These are phyloP conservation scores for Apiotrichum sp. DNA, from an alignment of 1,284 basidiomycete genomes.

Conservation along the genomic window DNA sequence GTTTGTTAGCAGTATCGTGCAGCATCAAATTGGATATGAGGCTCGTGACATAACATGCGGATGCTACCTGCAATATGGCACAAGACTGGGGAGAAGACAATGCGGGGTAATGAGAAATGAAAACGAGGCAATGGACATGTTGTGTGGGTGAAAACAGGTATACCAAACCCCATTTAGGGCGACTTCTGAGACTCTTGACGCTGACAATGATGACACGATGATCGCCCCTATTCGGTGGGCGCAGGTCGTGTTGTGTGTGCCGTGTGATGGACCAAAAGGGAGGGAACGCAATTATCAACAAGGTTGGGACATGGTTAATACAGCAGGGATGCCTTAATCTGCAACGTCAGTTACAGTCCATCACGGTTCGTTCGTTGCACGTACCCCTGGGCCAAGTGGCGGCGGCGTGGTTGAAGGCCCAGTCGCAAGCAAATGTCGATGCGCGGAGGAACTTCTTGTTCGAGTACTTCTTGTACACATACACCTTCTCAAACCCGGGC, in stretches of 20 bases:
- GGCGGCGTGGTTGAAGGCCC: conserved; percentile 44
- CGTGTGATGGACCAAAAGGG: too few relatives aligned
- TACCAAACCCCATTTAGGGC: conserved; percentile 3
- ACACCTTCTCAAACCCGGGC: conserved; percentile 71
- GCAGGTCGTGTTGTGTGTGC: too few relatives aligned
- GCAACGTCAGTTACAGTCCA: too few relatives aligned
- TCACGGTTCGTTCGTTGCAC: too few relatives aligned
- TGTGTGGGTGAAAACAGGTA: conserved; percentile 2
- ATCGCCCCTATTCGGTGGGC: too few relatives aligned
- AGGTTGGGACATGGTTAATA: not conserved
- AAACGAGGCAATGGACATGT: not conserved
- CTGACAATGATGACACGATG: too few relatives aligned
- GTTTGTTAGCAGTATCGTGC: too few relatives aligned
- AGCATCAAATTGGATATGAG: not conserved
- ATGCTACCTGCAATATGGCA: not conserved
- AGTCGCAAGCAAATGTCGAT: conserved; percentile 52
- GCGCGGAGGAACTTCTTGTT: conserved; percentile 94
- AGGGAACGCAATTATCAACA: not conserved
- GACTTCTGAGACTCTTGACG: not conserved
- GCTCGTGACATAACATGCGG: conserved; percentile 2
- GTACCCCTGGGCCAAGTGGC: conserved; percentile 12
- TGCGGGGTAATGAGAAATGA: not conserved
- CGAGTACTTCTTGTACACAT: conserved; percentile 94
- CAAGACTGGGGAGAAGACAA: not conserved
- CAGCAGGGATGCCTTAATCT: too few relatives aligned